Base-by-base conservation (phyloP, 139 green algal species). In the Yamagishiella unicocca region DNA sequence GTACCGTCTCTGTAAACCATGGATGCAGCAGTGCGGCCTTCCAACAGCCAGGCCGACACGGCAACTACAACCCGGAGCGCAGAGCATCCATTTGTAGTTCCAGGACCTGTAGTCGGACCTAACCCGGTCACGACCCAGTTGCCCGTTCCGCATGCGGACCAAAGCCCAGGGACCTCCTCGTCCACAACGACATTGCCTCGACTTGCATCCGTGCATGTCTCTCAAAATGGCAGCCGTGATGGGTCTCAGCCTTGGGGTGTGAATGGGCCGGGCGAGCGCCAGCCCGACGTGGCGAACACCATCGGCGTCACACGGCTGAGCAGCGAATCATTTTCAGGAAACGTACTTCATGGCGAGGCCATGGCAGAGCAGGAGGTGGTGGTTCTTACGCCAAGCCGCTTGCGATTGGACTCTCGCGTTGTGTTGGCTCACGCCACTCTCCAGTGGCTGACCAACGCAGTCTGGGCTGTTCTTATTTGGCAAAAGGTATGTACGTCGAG, bases 401-500 rank as follows among this genome's bases (percentile, higher is more conserved):
- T 87, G 27, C 67, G 82, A 4, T 35, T 87, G 24, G 67, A 87
- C 53, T 77, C 58, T 0, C 82, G 82, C n/a, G 67, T 87, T 0
- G 67, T 87, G 0, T 14, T 79, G 22, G 35, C 5, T 7, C 82
- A 87, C 46, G 66, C 67, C 3, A 81, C 67, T 14, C 25, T 70
- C 14, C 24, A 45, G 29, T 87, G 82, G 82, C 82, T 87, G 3
- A 80, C 67, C 8, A 87, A 87, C 33, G 82, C 67, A 45, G 9
- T 87, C 3, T 87, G 66, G 67, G 82, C 46, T 1, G 19, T 80
- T 27, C 37, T 80, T 29, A 79, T 87, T 55, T 80, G 66, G 82
- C 46, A 58, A 24, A 87, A 87, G 66, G 82, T 87, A 6, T 45
- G 66, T n/a, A n/a, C n/a, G n/a, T n/a, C n/a, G n/a, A n/a, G n/a